Evolutionary conservation across 2,329 filamentous ascomycete species (phyloP), one percentile per base, ranked within the genome.

Genomic region (Alternaria metachromatica): DNA sequence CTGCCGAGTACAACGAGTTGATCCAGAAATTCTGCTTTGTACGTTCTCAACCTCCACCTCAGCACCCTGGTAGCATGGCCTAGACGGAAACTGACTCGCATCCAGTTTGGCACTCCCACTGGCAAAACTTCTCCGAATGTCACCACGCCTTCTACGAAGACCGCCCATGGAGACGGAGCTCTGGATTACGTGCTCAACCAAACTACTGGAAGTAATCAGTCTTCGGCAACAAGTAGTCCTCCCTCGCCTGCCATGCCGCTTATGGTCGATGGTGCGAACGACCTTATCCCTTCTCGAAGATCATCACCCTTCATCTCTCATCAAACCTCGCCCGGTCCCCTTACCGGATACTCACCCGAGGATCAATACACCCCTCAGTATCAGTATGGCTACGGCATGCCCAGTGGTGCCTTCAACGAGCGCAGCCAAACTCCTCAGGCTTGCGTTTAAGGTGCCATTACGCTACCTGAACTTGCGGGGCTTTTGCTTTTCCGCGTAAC

Each of bases 21-120:
- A 92, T 99, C 81, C 94, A 97, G 85, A 97, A 97, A 85, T 99
- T 97, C 87, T 99, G 96, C 87, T 99, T 98, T 89, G 95, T 97
- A 95, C 89, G 95, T 97, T 87, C 87, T 75, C 73, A 75, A 77
- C 77, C 70, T 63, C 43, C 60, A 58, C 33, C 44, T 77, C 73
- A 75, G 72, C 78, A 72, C 70, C 68, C 72, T 67, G 67, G 66
- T 68, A 76, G 73, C 71, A 71, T 70, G 71, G 75, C 72, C 72
- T 77, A 73, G 72, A 71, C 74, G 76, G 75, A 75, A 75, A 76
- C 78, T 82, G 80, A 83, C 78, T 71, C 62, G 75, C 71, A 71
- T 74, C 69, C 77, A 86, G 85, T 87, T 84, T 80, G 85, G 85
- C 61, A 85, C 84, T 57, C 75, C 77, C 59, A 76, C 75, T 62